Evolutionary conservation across 768 basidiomycete genomes (phyloP), one percentile per base, ranked within the genome.

Genomic region (Erythrobasidium yunnanense): DNA sequence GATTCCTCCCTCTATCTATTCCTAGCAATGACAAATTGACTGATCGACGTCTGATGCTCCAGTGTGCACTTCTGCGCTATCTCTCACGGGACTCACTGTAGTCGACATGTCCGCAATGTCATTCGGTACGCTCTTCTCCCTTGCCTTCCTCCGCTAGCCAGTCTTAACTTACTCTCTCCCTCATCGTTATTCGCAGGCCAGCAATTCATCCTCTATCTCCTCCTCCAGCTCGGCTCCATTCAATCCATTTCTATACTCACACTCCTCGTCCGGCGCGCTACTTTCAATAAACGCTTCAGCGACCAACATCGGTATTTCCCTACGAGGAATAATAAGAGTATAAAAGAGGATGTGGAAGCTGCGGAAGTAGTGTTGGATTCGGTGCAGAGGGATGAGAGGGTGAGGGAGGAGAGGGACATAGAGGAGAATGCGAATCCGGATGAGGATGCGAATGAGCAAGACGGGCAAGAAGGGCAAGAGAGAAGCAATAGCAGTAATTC

Each of bases 51-150:
- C n/a, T 46, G 55, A 20, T 22, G 54, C 15, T 22, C 15, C 35
- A 58, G 56, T 58, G 56, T 58, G 34, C 45, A 58, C 56, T 25
- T 58, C 56, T 20, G 56, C 56, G 13, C 45, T 58, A 27, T 45
- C 56, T 17, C 32, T 58, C 2, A 58, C 56, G 30, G 56, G 56
- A 7, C 56, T 58, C 11, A 42, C 56, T 2, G 27, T 23, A 18
- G 32, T 58, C 25, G 15, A 42, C n/a, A 34, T 58, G 27, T 34
- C 56, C 18, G 34, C 42, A 29, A 35, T 58, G 34, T 42, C 34
- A 34, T 58, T 58, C 25, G 38, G 38, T 15, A 35, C 42, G 35
- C 56, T 45, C 20, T 58, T 58, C 42, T 45, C 47, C 20, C 17
- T 58, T 8, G 42, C 42, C 35, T 45, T 58, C 18, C 38, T 58